Conservation (phyloP, 2,329 filamentous ascomycete genomes). For the Cladosporium sp. region DNA sequence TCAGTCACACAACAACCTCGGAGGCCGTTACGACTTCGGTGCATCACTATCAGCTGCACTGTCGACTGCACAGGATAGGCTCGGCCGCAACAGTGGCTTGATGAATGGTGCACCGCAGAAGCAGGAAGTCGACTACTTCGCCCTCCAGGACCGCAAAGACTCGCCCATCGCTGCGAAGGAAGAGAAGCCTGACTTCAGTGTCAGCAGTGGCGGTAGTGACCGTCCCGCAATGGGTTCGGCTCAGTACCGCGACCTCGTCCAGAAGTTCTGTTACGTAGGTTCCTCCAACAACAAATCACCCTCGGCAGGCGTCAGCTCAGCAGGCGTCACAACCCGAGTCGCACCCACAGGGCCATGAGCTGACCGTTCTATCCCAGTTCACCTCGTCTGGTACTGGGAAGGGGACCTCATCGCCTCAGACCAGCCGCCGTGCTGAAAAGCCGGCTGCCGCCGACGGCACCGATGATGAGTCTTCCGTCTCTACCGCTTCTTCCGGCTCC, state of each 20-base stretch:
- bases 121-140: slow-evolving; percentile 43
- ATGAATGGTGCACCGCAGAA: slow-evolving; percentile 38
- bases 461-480: slow-evolving; percentile 20
- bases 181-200: slow-evolving; percentile 46
- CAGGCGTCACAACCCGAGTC: slow-evolving; percentile 22
- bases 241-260: slow-evolving; percentile 93
- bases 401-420: slow-evolving; percentile 19
- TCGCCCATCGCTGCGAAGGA: slow-evolving; percentile 26
- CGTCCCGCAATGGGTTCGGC: slow-evolving; percentile 76
- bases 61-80: slow-evolving; percentile 67
- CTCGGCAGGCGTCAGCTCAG: slow-evolving; percentile 14
- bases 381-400: slow-evolving; percentile 35
- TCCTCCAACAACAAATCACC: slow-evolving; percentile 37
- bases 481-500: slow-evolving; percentile 28
- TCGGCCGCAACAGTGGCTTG: slow-evolving; percentile 57
- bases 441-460: slow-evolving; percentile 25
- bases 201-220: slow-evolving; percentile 50
- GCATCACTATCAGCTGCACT: slow-evolving; percentile 86
- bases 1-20: slow-evolving; percentile 58
- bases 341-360: slow-evolving; percentile 23
- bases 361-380: slow-evolving; percentile 37
- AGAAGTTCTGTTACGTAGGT: slow-evolving; percentile 99
- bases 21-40: slow-evolving; percentile 92
- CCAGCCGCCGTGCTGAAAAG: slow-evolving; percentile 5
- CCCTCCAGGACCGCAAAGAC: slow-evolving; percentile 37